These are phyloP conservation scores for Camptophora hylomeconis DNA, from an alignment of 2,329 filamentous ascomycete genomes.

Conservation along the genomic window DNA sequence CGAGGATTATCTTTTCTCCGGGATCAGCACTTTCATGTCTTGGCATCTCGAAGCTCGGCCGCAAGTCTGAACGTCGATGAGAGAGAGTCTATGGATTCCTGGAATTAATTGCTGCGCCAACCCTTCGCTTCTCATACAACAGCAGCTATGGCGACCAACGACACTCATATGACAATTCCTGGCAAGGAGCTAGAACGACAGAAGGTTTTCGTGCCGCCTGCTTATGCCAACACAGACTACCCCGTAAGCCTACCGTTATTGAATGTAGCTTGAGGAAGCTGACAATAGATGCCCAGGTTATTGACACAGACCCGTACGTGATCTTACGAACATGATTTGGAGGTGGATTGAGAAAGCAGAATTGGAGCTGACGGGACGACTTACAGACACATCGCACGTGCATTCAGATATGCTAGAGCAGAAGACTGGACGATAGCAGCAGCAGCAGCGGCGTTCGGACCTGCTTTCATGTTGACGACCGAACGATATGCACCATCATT, in stretches of 20 bases:
- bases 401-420: constrained; percentile 71
- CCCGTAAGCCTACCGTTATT: constrained; percentile 50
- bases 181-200: constrained; percentile 14
- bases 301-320: constrained; percentile 94
- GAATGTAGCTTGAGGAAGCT: constrained; percentile 9
- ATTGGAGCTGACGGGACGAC: no score
- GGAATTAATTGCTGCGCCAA: no score
- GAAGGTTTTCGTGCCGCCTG: constrained; percentile 53
- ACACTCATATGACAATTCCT: no score
- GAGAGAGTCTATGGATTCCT: no score
- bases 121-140: no score
- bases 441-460: constrained; percentile 56
- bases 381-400: constrained; percentile 69
- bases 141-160: no score
- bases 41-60: no score
- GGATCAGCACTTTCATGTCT: no score
- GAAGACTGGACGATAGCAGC: constrained; percentile 68
- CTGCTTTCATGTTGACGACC: constrained; percentile 61
- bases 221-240: constrained; percentile 69
- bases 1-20: no score
- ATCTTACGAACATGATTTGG: constrained; percentile 7
- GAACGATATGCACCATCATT: constrained; percentile 77
- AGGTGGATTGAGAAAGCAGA: no score
- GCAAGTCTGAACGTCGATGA: no score
- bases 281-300: constrained; percentile 56